Percentiles rank a stretch among this genome's conserved stretches.
These are phyloP conservation scores for Moringa oleifera DNA, from an alignment of 345 rosid species.

Conservation along the genomic window DNA sequence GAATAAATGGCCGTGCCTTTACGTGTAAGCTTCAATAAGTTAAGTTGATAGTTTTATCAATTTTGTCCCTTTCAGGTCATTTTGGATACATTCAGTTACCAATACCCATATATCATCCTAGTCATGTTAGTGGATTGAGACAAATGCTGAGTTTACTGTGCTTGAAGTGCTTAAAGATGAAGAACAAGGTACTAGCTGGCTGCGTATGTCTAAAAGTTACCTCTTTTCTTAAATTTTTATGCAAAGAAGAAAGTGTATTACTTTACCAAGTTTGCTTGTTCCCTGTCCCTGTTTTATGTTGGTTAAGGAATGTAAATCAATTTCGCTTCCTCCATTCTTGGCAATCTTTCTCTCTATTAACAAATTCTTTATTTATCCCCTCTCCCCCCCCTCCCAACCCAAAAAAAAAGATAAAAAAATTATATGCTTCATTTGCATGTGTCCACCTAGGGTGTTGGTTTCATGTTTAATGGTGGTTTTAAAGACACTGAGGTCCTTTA, in stretches of 20 bases:
- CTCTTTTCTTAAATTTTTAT: neutral
- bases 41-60: neutral
- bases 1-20: neutral
- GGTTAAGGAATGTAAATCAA: too few species aligned
- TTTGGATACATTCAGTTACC: constrained; percentile 89
- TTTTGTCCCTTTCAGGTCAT: constrained; percentile 59
- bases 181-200: constrained; percentile 53
- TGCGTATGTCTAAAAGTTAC: neutral
- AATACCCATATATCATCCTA: constrained; percentile 84
- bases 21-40: neutral
- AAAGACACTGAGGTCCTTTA: too few species aligned
- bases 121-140: constrained; percentile 70
- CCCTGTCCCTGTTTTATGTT: too few species aligned
- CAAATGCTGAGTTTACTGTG: constrained; percentile 71
- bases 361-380: too few species aligned
- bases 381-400: too few species aligned
- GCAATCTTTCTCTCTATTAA: too few species aligned
- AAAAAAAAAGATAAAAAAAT: too few species aligned
- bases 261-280: too few species aligned
- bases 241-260: neutral
- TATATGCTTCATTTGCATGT: too few species aligned
- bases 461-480: too few species aligned
- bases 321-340: too few species aligned
- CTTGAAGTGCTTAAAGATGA: constrained; percentile 82
- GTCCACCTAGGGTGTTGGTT: too few species aligned